These are phyloP conservation scores for Chlorella sorokiniana DNA, from an alignment of 139 green algal genomes.

Conservation along the genomic window DNA sequence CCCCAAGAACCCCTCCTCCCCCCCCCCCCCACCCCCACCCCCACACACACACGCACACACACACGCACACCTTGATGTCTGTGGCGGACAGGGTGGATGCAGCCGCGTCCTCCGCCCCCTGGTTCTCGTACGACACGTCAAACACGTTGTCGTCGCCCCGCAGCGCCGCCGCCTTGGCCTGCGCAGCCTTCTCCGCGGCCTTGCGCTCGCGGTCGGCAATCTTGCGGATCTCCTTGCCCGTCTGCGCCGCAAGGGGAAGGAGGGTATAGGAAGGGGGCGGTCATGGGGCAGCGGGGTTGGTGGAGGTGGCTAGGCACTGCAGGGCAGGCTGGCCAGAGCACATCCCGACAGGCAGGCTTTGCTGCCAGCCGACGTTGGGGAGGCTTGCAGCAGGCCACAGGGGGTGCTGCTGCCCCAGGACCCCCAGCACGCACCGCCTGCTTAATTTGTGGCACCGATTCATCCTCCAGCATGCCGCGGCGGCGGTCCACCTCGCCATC, in stretches of 20 bases:
- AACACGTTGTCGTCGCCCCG: slow-evolving; percentile 96
- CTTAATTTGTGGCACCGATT: slow-evolving; percentile 51
- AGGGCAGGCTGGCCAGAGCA: too few relatives aligned
- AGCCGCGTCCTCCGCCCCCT: slow-evolving; percentile 63
- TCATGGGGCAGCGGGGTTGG: too few relatives aligned
- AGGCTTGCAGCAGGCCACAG: too few relatives aligned
- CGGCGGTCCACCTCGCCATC: slow-evolving; percentile 62
- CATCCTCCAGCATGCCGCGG: slow-evolving; percentile 45
- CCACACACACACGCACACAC: too few relatives aligned
- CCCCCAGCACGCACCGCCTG: slow-evolving; percentile 4
- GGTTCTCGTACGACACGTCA: slow-evolving; percentile 88
- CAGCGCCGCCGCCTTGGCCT: slow-evolving; percentile 84
- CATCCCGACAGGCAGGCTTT: too few relatives aligned
- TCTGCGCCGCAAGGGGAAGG: neutral
- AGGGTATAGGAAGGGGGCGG: neutral
- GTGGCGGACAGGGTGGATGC: slow-evolving; percentile 61
- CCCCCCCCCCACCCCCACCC: too few relatives aligned
- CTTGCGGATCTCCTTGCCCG: slow-evolving; percentile 78
- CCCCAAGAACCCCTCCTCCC: too few relatives aligned
- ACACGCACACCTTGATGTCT: slow-evolving; percentile 93
- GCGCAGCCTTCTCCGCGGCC: slow-evolving; percentile 74
- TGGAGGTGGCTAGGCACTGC: too few relatives aligned
- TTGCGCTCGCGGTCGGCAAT: slow-evolving; percentile 85
- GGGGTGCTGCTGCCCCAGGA: too few relatives aligned
- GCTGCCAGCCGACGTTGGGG: too few relatives aligned